Conservation (phyloP, 768 basidiomycete genomes). For the Tylopilus intermedius region DNA sequence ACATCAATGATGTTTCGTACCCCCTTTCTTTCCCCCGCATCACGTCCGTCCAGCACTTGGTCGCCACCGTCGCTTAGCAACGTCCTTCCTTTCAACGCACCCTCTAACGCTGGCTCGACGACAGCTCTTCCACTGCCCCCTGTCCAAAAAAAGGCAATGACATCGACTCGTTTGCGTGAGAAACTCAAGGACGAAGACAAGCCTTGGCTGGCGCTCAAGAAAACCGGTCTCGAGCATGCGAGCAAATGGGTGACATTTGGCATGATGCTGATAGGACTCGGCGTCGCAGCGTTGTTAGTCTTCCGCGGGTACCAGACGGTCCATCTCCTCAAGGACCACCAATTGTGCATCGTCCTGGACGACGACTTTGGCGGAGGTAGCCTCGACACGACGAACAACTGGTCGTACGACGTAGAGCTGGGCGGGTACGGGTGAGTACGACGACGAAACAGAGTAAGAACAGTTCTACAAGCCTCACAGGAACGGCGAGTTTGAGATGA, state of each 20-base stretch:
- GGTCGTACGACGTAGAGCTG: slow-evolving; percentile 48
- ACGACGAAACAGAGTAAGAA: background rate
- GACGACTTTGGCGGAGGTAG: slow-evolving; percentile 42
- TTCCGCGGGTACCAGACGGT: slow-evolving; percentile 42
- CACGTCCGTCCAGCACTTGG: slow-evolving; percentile 61
- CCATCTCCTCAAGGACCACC: slow-evolving; percentile 29
- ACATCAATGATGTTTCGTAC: slow-evolving; percentile 51
- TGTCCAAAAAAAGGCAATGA: slow-evolving; percentile 31
- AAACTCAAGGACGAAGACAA: slow-evolving; percentile 50
- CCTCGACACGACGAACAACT: slow-evolving; percentile 40
- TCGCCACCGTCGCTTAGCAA: slow-evolving; percentile 45
- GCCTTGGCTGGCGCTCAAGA: slow-evolving; percentile 39
- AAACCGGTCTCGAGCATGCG: slow-evolving; percentile 24
- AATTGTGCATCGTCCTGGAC: slow-evolving; percentile 42
- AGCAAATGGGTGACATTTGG: slow-evolving; percentile 48
- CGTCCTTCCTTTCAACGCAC: slow-evolving; percentile 24
- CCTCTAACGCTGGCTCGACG: slow-evolving; percentile 26
- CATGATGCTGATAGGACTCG: slow-evolving; percentile 39
- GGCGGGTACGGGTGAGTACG: slow-evolving; percentile 45
- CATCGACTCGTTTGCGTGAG: slow-evolving; percentile 46
- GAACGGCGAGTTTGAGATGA: slow-evolving; percentile 56
- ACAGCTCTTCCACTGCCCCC: slow-evolving; percentile 40
- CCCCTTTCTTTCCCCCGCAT: slow-evolving; percentile 67
- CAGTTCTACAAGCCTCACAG: slow-evolving; percentile 14
- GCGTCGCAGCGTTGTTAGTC: slow-evolving; percentile 38